Evolutionary conservation across 176 grass and related monocot species (phyloP).

Genomic region (Juncus effusus): DNA sequence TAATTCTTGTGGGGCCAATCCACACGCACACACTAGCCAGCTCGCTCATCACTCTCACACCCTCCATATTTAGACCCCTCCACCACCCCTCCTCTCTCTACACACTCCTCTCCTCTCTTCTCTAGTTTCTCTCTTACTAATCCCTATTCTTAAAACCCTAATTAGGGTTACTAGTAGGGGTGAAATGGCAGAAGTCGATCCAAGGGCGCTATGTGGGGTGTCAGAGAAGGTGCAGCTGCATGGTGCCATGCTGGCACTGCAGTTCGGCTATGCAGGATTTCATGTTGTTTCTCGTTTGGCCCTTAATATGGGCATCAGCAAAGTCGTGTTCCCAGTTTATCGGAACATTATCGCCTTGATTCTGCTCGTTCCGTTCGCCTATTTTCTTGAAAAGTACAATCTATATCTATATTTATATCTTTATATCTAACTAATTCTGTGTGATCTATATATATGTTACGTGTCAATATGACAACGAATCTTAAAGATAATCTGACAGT

Average conservation of each 20-base stretch:
- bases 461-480: too few species aligned
- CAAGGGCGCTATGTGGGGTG: constrained; percentile 58
- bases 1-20: constrained; percentile 22
- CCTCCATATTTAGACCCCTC: constrained; percentile 43
- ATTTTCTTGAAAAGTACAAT: constrained; percentile 83
- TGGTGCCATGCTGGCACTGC: constrained; percentile 86
- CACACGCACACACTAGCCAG: background rate
- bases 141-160: background rate
- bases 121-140: background rate
- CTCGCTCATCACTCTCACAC: background rate
- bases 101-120: background rate
- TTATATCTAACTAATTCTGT: background rate
- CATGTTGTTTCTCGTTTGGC: constrained; percentile 88
- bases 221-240: constrained; percentile 94
- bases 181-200: constrained; percentile 63
- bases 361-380: constrained; percentile 88
- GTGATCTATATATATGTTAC: background rate
- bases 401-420: background rate
- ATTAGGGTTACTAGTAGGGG: background rate
- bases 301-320: constrained; percentile 98
- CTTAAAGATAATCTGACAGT: too few species aligned
- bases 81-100: background rate
- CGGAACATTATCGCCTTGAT: constrained; percentile 94
- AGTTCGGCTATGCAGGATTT: constrained; percentile 97
- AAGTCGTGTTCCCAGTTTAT: constrained; percentile 96